A percentile compares a stretch with the other conserved stretches of the same genome.
These are phyloP conservation scores for Globisporangium iwayamae DNA, from an alignment of 352 stramenopile species.

Conservation along the genomic window DNA sequence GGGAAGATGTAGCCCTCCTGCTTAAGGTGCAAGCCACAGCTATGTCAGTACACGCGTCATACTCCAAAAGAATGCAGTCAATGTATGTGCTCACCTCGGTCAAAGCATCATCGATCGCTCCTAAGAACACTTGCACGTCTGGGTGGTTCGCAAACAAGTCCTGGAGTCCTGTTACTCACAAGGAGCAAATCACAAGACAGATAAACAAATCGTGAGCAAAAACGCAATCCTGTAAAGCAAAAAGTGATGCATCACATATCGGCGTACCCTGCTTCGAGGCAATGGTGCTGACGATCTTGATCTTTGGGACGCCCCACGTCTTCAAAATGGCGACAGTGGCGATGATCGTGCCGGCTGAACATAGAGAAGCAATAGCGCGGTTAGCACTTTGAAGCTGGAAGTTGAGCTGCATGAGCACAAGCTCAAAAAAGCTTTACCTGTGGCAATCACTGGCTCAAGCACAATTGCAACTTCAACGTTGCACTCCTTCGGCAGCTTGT, in stretches of 20 bases:
- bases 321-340: slow-evolving; percentile 95
- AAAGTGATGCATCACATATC: background rate
- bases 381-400: background rate
- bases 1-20: slow-evolving; percentile 81
- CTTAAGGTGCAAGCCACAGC: slow-evolving; percentile 9
- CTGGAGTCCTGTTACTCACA: slow-evolving; percentile 40
- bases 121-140: slow-evolving; percentile 75
- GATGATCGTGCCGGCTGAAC: slow-evolving; percentile 87
- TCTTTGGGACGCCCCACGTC: slow-evolving; percentile 91
- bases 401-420: background rate
- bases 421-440: slow-evolving; percentile 35
- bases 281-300: slow-evolving; percentile 93
- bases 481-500: slow-evolving; percentile 95
- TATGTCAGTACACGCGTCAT: background rate
- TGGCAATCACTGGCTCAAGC: slow-evolving; percentile 96
- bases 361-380: background rate
- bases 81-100: slow-evolving; percentile 43
- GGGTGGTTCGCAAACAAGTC: slow-evolving; percentile 77
- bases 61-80: background rate
- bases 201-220: background rate
- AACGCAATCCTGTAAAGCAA: background rate
- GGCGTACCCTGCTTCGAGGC: slow-evolving; percentile 85
- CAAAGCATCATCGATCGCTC: slow-evolving; percentile 69
- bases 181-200: background rate
- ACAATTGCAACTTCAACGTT: slow-evolving; percentile 92